Percentiles rank a stretch among this genome's conserved stretches.
Conservation (phyloP, 306 rosid genomes). For the Malus sieversii region DNA sequence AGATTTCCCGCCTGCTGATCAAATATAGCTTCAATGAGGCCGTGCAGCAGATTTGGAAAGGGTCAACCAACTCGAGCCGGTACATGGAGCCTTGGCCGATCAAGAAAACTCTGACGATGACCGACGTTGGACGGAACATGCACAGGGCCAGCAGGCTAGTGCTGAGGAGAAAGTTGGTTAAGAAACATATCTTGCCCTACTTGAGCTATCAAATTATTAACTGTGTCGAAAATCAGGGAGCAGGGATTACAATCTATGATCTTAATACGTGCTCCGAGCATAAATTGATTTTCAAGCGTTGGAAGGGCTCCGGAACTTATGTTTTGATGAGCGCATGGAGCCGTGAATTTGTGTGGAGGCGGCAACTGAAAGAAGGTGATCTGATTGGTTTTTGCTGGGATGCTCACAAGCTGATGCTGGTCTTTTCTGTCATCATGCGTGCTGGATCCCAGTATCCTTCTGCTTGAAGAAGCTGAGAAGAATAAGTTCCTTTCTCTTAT, state of each 20-base stretch:
- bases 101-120: neutral
- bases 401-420: neutral
- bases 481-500: too few relatives aligned
- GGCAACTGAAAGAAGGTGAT: neutral
- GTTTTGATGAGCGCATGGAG: neutral
- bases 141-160: neutral
- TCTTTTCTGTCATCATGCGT: neutral
- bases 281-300: neutral
- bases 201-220: neutral
- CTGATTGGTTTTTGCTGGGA: neutral
- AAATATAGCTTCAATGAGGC: too few relatives aligned
- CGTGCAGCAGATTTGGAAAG: too few relatives aligned
- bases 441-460: too few relatives aligned
- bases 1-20: too few relatives aligned
- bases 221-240: neutral
- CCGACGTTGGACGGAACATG: neutral
- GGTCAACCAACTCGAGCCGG: too few relatives aligned
- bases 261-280: neutral
- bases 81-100: neutral
- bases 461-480: too few relatives aligned
- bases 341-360: neutral
- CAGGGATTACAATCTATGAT: neutral
- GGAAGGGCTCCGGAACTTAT: neutral
- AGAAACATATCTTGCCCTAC: neutral
- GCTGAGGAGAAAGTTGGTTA: neutral